Base-by-base conservation (phyloP, 2,329 filamentous ascomycete species). In the Thermoascus crustaceus region DNA sequence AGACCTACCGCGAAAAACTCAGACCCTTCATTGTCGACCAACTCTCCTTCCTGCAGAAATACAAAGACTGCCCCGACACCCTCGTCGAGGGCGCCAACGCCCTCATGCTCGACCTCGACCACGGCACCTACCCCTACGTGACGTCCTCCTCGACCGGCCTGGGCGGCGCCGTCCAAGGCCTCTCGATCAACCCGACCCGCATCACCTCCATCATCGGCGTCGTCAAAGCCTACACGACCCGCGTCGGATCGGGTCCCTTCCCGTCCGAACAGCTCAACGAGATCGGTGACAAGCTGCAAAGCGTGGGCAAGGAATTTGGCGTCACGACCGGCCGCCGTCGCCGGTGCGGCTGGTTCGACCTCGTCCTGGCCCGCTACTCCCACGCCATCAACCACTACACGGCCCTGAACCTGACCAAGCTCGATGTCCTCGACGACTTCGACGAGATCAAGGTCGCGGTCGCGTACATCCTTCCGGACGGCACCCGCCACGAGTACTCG, bases 31-130 rank as follows among this genome's bases (percentile, higher is more conserved):
- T 67, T 34, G 55, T 64, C 41, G 61, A 67, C 41, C 61, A 63
- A 38, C 62, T 76, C 34, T 67, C 69, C 30, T 66, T 77, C 39
- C 61, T 76, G 32, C 65, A 71, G 43, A 68, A 69, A 38, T 69
- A 73, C 32, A 70, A 75, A 51, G 63, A 70, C 45, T 65, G 65
- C 30, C 61, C 69, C 30, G 69, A 70, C 46, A 76, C 76, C 42
- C 66, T 80, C 5, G 70, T 80, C 17, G 76, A 80, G 55, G 76
- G 75, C 32, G 75, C 76, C 32, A 78, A 80, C 46, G 76, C 76
- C 7, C 64, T 78, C 32, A 75, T 80, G 68, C 68, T 80, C 40
- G 76, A 80, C 44, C 57, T 69, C 40, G 67, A 71, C 38, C 66
- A 74, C 50, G 70, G 71, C 39, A 64, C 67, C 35, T 69, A 76